Base-by-base conservation (phyloP, 2,329 filamentous ascomycete species). In the Aspergillus persii region DNA sequence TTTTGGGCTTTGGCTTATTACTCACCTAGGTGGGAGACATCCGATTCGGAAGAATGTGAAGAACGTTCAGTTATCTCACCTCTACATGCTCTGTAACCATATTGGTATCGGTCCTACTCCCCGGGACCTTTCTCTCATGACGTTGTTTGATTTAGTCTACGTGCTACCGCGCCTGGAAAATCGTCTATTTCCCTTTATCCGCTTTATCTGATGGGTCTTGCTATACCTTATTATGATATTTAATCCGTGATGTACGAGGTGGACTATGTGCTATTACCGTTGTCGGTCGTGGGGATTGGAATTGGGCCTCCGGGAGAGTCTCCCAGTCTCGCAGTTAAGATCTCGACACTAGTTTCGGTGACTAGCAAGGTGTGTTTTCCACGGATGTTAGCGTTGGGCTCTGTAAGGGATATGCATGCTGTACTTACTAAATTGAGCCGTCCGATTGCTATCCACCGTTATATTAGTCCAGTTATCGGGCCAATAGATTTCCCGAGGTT, bases 381-480 rank as follows among this genome's bases (percentile, higher is more conserved):
- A 26, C 18, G 4, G 2, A 58, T 33, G 27, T 68, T 62, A 69
- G 62, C 11, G 23, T 57, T 39, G 15, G 26, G 15, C 12, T 15
- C 18, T 44, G 29, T n/a, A 50, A 27, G 3, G 6, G 3, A 53
- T 4, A 46, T 57, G 4, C 18, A 53, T 33, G n/a, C 27, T 53
- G 26, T 51, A 66, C 67, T 2, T 29, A 71, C 67, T 68, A 86
- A 97, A 97, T 71, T 97, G 93, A n/a, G 93, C 93, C 12, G 92
- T 94, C 72, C 84, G 83, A 78, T 89, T 91, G 47, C 93, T 93
- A 72, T 97, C 93, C 60, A 87, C 84, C 0, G 93, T 97, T 2
- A 90, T 89, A 75, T 91, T 95, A 0, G 93, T 97, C 93, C 93
- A 97, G 78, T 96, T 90, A 74, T 97, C 93, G 0, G 93, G 93